Evolutionary conservation across 169 alveolate species (phyloP), one percentile per base, ranked within the genome.

Genomic region (Plasmodium vivax): DNA sequence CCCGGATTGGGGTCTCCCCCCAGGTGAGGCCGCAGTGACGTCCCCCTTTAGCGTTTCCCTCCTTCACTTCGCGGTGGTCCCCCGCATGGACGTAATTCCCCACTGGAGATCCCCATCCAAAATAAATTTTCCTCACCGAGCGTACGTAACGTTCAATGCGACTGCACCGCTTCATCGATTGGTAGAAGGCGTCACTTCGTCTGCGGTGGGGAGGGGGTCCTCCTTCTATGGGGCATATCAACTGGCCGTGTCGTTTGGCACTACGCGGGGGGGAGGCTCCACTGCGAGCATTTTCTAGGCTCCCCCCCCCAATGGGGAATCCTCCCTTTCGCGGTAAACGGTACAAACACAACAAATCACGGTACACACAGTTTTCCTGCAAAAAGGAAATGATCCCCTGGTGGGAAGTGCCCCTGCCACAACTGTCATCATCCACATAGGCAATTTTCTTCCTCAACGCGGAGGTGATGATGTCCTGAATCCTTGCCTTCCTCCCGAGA

Each of bases 401-500:
- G 12, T 71, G 12, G 72, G 19, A 23, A 36, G 12, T 84, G 3
- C 51, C 41, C 77, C 41, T 9, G 7, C 4, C 23, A 71, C 7
- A 23, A n/a, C 3, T 14, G 54, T 34, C 41, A 32, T 84, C 92
- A 36, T 62, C 34, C 2, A 41, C 10, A 23, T 38, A 43, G 10
- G 19, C 3, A 51, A 85, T 85, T 51, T 85, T 75, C 41, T 41
- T 85, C 71, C 68, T 68, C 87, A 85, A 85, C 5, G 87, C 85
- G n/a, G 56, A 34, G 47, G 80, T 23, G 43, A 84, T 74, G 45
- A 41, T 7, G 19, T 47, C 41, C 54, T 36, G 36, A 32, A 84
- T 19, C 32, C 34, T 56, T 75, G 47, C 38, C 80, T 12, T 51
- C 32, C 77, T 68, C 1, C 77, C 43, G 7, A 62, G 45, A 77